Evolutionary conservation across 2,329 filamentous ascomycete species (phyloP).

Genomic region (Thielaviopsis euricoi): DNA sequence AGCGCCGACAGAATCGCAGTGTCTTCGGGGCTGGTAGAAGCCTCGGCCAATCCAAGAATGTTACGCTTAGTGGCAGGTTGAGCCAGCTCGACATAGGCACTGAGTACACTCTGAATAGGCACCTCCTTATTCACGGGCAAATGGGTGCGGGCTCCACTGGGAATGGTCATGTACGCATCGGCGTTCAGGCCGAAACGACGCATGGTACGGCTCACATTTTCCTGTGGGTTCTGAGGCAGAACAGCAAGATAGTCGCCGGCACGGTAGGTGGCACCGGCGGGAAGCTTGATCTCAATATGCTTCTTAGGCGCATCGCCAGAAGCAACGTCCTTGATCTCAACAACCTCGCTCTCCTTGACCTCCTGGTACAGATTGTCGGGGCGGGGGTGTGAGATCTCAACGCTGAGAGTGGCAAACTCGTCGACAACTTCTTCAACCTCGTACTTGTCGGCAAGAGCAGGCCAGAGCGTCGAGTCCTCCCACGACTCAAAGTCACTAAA

Average conservation of each 20-base stretch:
- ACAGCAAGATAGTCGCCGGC: conserved; percentile 64
- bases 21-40: conserved; percentile 28
- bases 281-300: conserved; percentile 51
- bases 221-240: conserved; percentile 50
- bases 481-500: conserved; percentile 52
- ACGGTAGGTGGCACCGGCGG: conserved; percentile 46
- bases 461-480: conserved; percentile 41
- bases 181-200: conserved; percentile 48
- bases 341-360: conserved; percentile 42
- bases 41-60: conserved; percentile 28
- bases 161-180: conserved; percentile 50
- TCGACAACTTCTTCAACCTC: conserved; percentile 26
- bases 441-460: conserved; percentile 30
- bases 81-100: conserved; percentile 55
- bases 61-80: conserved; percentile 55
- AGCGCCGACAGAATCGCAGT: conserved; percentile 29
- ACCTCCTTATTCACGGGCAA: conserved; percentile 40
- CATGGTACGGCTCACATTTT: conserved; percentile 46
- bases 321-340: conserved; percentile 35
- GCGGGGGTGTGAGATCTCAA: conserved; percentile 36
- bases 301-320: conserved; percentile 39
- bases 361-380: conserved; percentile 45
- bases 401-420: conserved; percentile 18
- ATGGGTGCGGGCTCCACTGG: conserved; percentile 30
- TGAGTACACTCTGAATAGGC: conserved; percentile 45